Conservation (phyloP, 345 rosid species). For the Eucalyptus curtisii region DNA sequence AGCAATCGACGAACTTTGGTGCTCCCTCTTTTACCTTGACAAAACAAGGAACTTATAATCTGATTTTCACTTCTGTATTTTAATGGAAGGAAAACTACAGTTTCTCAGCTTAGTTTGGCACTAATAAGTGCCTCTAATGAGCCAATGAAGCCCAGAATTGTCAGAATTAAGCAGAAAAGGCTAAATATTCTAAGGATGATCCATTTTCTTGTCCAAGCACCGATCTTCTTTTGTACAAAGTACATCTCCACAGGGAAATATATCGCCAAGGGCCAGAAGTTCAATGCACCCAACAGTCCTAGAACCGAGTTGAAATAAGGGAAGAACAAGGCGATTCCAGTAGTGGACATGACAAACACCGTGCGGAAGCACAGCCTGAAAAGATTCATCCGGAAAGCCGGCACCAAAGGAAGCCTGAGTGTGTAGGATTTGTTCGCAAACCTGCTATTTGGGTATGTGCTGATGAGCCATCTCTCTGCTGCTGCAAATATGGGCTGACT, state of each 20-base stretch:
- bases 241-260: slow-evolving; percentile 79
- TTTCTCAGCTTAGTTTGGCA: slow-evolving; percentile 24
- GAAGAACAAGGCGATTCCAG: slow-evolving; percentile 34
- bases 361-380: slow-evolving; percentile 34
- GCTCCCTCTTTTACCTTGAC: neutral
- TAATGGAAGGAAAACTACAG: neutral
- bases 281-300: slow-evolving; percentile 55
- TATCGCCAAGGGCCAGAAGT: slow-evolving; percentile 65
- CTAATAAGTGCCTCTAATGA: slow-evolving; percentile 40
- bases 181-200: slow-evolving; percentile 29
- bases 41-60: neutral
- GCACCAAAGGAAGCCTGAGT: slow-evolving; percentile 14
- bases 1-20: neutral
- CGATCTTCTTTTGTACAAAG: slow-evolving; percentile 36
- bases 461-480: slow-evolving; percentile 20
- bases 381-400: slow-evolving; percentile 10
- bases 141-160: slow-evolving; percentile 35
- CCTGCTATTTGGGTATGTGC: slow-evolving; percentile 24
- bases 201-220: slow-evolving; percentile 50
- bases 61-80: neutral
- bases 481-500: slow-evolving; percentile 45
- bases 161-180: slow-evolving; percentile 16
- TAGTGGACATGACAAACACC: slow-evolving; percentile 32
- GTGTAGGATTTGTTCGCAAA: slow-evolving; percentile 12
- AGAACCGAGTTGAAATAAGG: slow-evolving; percentile 80